A percentile compares a stretch with the other conserved stretches of the same genome.
phyloP scores from a whole-genome alignment of 2,329 filamentous ascomycete species.

The Nigrospora osmanthi region DNA sequence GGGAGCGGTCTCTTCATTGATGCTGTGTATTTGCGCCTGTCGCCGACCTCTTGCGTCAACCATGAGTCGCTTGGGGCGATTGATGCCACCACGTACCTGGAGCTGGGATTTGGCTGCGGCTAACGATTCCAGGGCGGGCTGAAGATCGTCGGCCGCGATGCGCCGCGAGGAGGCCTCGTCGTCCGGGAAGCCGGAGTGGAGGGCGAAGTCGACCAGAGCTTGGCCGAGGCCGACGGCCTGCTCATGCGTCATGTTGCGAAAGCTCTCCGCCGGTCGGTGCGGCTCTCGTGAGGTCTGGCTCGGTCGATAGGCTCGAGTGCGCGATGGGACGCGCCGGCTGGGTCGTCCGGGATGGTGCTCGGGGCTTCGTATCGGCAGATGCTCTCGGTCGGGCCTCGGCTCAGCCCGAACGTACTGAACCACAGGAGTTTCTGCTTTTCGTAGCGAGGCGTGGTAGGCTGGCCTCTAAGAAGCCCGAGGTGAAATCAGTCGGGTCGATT shows the following conservation, averaged over 20 bases:
- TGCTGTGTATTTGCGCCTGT: slow-evolving; percentile 62
- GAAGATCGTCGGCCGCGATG: slow-evolving; percentile 27
- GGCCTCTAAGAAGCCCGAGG: too few species aligned
- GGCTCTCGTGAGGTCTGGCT: too few species aligned
- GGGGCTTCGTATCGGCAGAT: too few species aligned
- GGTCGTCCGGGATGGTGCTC: too few species aligned
- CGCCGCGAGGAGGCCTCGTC: slow-evolving; percentile 30
- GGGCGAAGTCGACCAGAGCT: slow-evolving; percentile 57
- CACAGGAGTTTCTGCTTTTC: too few species aligned
- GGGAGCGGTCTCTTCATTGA: slow-evolving; percentile 69
- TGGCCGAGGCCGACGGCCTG: slow-evolving; percentile 34
- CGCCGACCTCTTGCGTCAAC: neutral
- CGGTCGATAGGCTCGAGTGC: too few species aligned
- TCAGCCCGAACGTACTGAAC: too few species aligned
- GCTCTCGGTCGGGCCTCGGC: too few species aligned
- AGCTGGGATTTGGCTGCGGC: slow-evolving; percentile 33
- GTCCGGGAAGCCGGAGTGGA: slow-evolving; percentile 37
- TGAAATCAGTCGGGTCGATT: too few species aligned
- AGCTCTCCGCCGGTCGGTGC: too few species aligned
- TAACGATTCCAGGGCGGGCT: slow-evolving; percentile 31
- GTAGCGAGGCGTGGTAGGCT: too few species aligned
- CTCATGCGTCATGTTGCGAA: slow-evolving; percentile 18
- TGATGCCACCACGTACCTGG: slow-evolving; percentile 26
- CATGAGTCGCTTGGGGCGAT: neutral
- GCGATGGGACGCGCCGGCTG: too few species aligned